Base-by-base conservation (phyloP, 2,329 filamentous ascomycete genomes). In the Colletotrichum graminicola region DNA sequence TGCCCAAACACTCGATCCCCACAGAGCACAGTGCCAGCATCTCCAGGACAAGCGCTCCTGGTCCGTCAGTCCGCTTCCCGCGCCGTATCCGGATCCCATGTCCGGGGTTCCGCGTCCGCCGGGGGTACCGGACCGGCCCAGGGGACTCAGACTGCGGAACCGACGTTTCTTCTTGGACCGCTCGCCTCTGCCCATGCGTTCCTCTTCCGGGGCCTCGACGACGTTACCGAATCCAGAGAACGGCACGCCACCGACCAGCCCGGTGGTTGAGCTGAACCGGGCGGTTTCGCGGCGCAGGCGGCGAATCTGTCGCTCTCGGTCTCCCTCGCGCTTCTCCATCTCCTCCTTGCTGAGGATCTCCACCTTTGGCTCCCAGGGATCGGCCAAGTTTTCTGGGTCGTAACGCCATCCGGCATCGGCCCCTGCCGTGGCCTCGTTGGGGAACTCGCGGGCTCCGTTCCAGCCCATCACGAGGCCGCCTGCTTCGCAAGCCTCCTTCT, bases 401-500 rank as follows among this genome's bases (percentile, higher is more conserved):
- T 98, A 97, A 74, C 96, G 89, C 95, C 96, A 98, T 3, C 96
- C 96, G 18, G 95, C 94, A 71, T 95, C 93, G 2, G 83, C 83
- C n/a, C 92, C 91, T 75, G 94, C 91, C 11, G 93, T 93, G 2
- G 95, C 93, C 78, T 97, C 94, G 78, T 98, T 98, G 74, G 95
- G 93, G 61, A 97, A 91, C 73, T 97, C 94, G 63, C 83, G 82
- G 36, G 79, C 73, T 41, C 82, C 91, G 69, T 89, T 89, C 85
- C 91, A 90, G 51, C 92, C 92, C 21, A 90, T 87, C n/a, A 97
- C 91, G 10, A 98, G 84, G 1, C 94, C 94, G 47, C 94, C 94
- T 49, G 94, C 94, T 80, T 98, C 96, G 77, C 95, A 97, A 0
- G 95, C 94, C 78, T 98, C 96, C 81, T 99, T 99, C 84, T 98